These are phyloP conservation scores for Durio zibethinus DNA, from an alignment of 345 rosid genomes.

Conservation along the genomic window DNA sequence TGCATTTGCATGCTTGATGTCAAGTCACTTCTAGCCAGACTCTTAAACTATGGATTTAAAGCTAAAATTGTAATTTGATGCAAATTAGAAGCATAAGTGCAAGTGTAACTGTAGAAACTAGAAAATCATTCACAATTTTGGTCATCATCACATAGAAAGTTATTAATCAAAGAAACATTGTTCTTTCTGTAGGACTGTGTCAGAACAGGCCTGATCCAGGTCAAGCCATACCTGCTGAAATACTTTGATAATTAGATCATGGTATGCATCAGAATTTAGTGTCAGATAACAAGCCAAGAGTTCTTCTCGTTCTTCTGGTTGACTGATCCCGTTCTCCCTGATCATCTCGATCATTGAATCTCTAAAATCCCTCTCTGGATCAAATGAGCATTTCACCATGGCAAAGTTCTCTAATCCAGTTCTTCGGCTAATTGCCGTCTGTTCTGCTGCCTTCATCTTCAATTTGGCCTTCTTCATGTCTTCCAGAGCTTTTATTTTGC, in stretches of 20 bases:
- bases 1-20: neutral
- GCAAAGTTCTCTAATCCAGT: conserved; percentile 57
- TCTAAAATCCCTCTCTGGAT: conserved; percentile 76
- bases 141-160: neutral
- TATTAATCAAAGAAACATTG: conserved; percentile 11
- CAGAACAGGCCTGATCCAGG: conserved; percentile 33
- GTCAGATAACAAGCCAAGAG: conserved; percentile 83
- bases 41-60: no score
- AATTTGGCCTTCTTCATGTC: conserved; percentile 54
- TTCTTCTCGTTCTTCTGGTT: conserved; percentile 69
- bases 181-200: conserved; percentile 25
- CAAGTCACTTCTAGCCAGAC: neutral
- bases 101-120: neutral
- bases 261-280: conserved; percentile 64
- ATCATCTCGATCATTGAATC: conserved; percentile 94
- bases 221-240: conserved; percentile 76
- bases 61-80: neutral
- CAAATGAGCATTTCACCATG: conserved; percentile 61
- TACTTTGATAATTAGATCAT: conserved; percentile 81
- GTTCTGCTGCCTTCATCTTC: conserved; percentile 44
- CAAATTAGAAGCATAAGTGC: neutral
- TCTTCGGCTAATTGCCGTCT: conserved; percentile 24
- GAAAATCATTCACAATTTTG: conserved; percentile 15
- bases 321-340: conserved; percentile 51
- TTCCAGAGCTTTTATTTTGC: conserved; percentile 57